phyloP scores from a whole-genome alignment of 345 rosid species.

The Ceriops decandra region DNA sequence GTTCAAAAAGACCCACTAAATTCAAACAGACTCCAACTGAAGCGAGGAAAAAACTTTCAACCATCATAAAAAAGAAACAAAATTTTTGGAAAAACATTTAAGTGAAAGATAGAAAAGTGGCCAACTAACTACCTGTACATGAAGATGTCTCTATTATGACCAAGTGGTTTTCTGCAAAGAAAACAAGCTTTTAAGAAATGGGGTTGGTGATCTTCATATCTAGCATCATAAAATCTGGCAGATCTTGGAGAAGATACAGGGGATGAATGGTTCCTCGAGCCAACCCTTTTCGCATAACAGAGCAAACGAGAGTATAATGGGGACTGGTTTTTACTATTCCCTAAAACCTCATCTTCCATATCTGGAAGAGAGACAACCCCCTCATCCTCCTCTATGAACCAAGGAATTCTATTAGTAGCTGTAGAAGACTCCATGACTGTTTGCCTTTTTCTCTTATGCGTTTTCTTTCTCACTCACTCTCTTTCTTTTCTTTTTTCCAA shows the following conservation, averaged over 20 bases:
- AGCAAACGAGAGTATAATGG: conserved; percentile 33
- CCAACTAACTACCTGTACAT: conserved; percentile 63
- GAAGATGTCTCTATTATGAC: conserved; percentile 66
- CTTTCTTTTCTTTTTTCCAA: too few relatives aligned
- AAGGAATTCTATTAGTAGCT: conserved; percentile 28
- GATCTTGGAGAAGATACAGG: conserved; percentile 54
- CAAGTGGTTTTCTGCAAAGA: conserved; percentile 64
- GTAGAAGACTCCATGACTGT: not conserved
- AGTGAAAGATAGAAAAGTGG: conserved; percentile 6
- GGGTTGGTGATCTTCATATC: conserved; percentile 56
- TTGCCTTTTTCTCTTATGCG: too few relatives aligned
- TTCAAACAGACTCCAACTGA: too few relatives aligned
- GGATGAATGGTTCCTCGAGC: conserved; percentile 37
- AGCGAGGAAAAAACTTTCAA: conserved; percentile 22
- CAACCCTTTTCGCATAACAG: conserved; percentile 35
- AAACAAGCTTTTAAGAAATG: conserved; percentile 65
- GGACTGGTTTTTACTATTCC: conserved; percentile 10
- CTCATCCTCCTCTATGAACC: conserved; percentile 50
- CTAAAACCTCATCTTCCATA: conserved; percentile 59
- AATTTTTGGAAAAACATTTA: conserved; percentile 8
- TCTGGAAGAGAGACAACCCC: conserved; percentile 52
- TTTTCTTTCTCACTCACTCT: too few relatives aligned
- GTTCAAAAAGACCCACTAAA: too few relatives aligned
- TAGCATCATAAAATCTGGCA: conserved; percentile 57
- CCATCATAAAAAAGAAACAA: conserved; percentile 16